These are phyloP conservation scores for Lepraria neglecta DNA, from an alignment of 495 filamentous ascomycete species.

Conservation along the genomic window DNA sequence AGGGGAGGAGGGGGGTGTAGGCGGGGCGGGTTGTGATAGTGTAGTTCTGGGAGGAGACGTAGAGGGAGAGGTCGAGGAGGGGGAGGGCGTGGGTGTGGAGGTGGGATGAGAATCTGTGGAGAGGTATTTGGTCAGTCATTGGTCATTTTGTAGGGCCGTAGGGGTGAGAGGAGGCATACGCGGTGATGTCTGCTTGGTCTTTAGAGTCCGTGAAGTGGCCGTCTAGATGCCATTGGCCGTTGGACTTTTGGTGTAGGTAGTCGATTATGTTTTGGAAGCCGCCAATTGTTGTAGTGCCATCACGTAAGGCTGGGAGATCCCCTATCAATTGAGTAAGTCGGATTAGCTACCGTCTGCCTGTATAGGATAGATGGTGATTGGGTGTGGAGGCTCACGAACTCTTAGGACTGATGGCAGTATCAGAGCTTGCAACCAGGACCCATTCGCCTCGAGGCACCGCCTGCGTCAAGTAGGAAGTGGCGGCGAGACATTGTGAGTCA, in stretches of 20 bases:
- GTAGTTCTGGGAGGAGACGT: slow-evolving; percentile 84
- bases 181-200: slow-evolving; percentile 46
- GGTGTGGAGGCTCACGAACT: slow-evolving; percentile 48
- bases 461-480: slow-evolving; percentile 63
- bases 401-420: slow-evolving; percentile 66
- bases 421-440: slow-evolving; percentile 68
- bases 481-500: slow-evolving; percentile 78
- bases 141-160: not conserved
- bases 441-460: slow-evolving; percentile 55
- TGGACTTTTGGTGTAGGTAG: slow-evolving; percentile 54
- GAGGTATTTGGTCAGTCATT: not conserved
- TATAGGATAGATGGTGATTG: not conserved
- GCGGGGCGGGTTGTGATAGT: slow-evolving; percentile 62
- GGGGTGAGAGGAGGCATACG: slow-evolving; percentile 36
- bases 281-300: slow-evolving; percentile 56
- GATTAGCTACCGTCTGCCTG: slow-evolving; percentile 1
- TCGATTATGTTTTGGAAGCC: slow-evolving; percentile 70
- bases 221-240: slow-evolving; percentile 52
- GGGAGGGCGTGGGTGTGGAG: slow-evolving; percentile 56
- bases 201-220: slow-evolving; percentile 38
- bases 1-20: slow-evolving; percentile 67
- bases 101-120: slow-evolving; percentile 51
- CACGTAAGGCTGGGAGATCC: slow-evolving; percentile 65
- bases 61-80: slow-evolving; percentile 75
- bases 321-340: slow-evolving; percentile 40